phyloP scores from a whole-genome alignment of 2,329 filamentous ascomycete genomes.

The Rhynchosporium agropyri region DNA sequence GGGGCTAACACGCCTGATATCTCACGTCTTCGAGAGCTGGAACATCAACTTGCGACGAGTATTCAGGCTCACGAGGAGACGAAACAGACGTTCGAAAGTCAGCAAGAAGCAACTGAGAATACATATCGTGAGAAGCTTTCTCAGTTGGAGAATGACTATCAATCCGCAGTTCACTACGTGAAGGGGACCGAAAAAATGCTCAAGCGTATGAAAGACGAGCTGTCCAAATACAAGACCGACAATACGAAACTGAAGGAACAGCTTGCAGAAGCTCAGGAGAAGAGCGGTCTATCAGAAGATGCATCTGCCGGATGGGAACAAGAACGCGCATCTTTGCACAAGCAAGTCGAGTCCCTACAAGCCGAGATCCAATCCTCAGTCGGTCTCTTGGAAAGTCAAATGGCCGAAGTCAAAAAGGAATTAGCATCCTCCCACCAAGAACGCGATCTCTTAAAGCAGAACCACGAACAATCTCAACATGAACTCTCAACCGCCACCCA shows the following conservation, averaged over 20 bases:
- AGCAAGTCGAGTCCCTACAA: constrained; percentile 71
- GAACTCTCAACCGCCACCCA: constrained; percentile 59
- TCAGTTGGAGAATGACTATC: constrained; percentile 95
- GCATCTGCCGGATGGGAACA: constrained; percentile 69
- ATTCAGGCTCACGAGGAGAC: constrained; percentile 83
- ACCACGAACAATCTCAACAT: constrained; percentile 55
- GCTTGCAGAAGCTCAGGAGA: constrained; percentile 68
- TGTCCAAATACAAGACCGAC: constrained; percentile 87
- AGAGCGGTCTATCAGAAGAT: constrained; percentile 47
- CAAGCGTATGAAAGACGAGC: constrained; percentile 95
- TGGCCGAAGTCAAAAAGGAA: constrained; percentile 70
- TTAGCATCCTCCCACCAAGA: constrained; percentile 67
- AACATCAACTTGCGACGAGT: constrained; percentile 80
- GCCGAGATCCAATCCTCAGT: constrained; percentile 68
- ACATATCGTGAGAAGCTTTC: constrained; percentile 91
- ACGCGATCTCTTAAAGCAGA: constrained; percentile 65
- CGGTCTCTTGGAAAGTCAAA: constrained; percentile 68
- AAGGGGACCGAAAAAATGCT: constrained; percentile 99
- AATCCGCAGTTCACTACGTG: constrained; percentile 96
- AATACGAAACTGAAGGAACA: constrained; percentile 83
- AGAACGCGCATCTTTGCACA: constrained; percentile 69
- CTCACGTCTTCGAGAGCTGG: constrained; percentile 77
- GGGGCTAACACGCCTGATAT: constrained; percentile 79
- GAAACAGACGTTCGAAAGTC: constrained; percentile 73
- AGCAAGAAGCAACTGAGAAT: constrained; percentile 83